These are phyloP conservation scores for Chytridium lagenaria DNA, from an alignment of 371 early-diverging fungal genomes.

Conservation along the genomic window DNA sequence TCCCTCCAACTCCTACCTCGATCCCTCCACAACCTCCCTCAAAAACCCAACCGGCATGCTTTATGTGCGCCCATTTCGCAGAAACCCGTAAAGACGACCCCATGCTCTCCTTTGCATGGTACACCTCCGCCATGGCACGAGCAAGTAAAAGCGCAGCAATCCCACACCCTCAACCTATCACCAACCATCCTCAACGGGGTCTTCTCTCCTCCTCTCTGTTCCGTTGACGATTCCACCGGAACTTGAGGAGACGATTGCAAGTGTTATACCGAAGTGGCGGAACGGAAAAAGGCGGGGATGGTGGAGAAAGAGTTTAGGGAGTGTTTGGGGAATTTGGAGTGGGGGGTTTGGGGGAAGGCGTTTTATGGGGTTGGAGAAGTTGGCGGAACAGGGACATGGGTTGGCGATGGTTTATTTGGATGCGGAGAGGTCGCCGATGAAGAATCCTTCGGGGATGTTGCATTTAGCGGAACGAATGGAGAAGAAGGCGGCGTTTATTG, in stretches of 20 bases:
- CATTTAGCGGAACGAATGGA: conserved; percentile 5
- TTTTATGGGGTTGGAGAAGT: conserved; percentile 5
- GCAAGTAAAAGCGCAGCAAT: neutral
- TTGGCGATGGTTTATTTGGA: neutral
- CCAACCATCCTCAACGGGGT: conserved; percentile 2
- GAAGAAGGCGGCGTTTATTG: neutral
- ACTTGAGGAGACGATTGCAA: conserved; percentile 1
- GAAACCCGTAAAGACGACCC: neutral
- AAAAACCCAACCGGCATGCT: conserved; percentile 21
- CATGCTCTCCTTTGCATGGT: conserved; percentile 11
- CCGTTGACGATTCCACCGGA: conserved; percentile 2
- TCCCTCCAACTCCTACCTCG: neutral
- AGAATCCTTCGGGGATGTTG: conserved; percentile 9
- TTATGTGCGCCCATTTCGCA: conserved; percentile 11
- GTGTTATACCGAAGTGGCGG: neutral
- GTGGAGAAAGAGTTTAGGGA: neutral
- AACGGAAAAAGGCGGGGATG: neutral
- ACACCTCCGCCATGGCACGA: conserved; percentile 5
- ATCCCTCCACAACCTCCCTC: conserved; percentile 3
- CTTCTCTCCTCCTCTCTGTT: neutral
- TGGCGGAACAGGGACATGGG: neutral
- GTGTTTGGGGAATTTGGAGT: neutral
- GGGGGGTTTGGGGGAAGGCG: conserved; percentile 13
- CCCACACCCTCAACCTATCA: neutral
- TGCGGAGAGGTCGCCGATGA: neutral